Evolutionary conservation across 495 filamentous ascomycete genomes (phyloP), one percentile per base, ranked within the genome.

Genomic region (Cercophora samala): DNA sequence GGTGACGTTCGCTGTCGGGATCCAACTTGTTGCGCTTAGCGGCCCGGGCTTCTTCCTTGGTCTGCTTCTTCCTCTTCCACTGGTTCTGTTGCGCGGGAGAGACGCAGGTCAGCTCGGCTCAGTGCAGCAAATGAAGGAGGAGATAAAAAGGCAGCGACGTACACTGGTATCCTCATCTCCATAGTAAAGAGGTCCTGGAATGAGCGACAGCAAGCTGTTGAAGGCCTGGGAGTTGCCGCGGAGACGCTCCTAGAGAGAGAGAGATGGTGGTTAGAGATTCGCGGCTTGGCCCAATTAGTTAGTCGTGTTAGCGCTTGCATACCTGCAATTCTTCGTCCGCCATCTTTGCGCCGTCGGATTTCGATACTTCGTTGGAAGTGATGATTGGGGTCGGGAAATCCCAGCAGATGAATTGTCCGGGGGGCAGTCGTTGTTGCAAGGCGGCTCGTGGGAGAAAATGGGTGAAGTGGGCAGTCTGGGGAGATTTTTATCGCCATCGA

Each of bases 111-210:
- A 46, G 53, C 11, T 51, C 42, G 18, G 8, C 11, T 62, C 37
- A 22, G 21, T 8, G 26, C 29, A 11, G n/a, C 6, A 13, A 51
- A 46, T 56, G 17, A 5, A 58, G 42, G n/a, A 60, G 15, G 60
- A 59, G 22, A 55, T 54, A 46, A 61, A 17, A 37, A n/a, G 62
- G 89, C 92, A 70, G 37, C 37, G 5, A 46, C 37, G 37, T 89
- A 97, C 93, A 79, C 81, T 93, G 53, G 81, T 88, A 71, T 96
- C 92, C 72, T 93, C n/a, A n/a, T n/a, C 89, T 52, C 89, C 91
- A 74, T 95, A 97, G 79, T 97, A 97, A 71, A 90, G 87, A 77
- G 94, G 93, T 22, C 92, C 93, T 26, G 95, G 95, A 73, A 97
- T 97, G 59, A 99, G 82, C 25, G 93, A 94, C 68, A 99, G 84